Conservation (phyloP, 306 rosid species). For the Lathyrus oleraceus region DNA sequence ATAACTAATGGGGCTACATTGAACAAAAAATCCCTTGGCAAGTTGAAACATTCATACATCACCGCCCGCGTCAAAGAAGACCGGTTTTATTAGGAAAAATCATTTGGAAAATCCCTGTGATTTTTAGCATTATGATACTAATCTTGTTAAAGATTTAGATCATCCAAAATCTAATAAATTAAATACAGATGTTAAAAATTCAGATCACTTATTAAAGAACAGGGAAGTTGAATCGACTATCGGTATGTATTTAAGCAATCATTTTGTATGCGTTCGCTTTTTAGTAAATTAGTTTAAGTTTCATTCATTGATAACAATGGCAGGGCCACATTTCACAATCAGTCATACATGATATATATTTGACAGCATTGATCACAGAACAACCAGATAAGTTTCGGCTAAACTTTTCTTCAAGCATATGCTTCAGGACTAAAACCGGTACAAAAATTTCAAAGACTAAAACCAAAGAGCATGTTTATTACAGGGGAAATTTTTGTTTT, state of each 20-base stretch:
- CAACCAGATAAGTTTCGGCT: background rate
- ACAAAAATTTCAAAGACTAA: background rate
- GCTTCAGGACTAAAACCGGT: background rate
- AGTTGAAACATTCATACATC: background rate
- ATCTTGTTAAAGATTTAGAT: too few relatives aligned
- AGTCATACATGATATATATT: too few relatives aligned
- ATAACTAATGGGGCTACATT: background rate
- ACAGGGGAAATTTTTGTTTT: background rate
- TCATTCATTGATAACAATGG: too few relatives aligned
- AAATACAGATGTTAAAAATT: too few relatives aligned
- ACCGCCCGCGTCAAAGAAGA: background rate
- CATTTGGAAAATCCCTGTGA: background rate
- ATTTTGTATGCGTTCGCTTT: too few relatives aligned
- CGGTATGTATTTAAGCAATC: too few relatives aligned
- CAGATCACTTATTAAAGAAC: background rate
- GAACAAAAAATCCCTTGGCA: background rate
- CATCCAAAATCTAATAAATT: background rate
- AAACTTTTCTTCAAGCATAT: background rate
- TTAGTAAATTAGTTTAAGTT: too few relatives aligned
- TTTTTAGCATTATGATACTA: background rate
- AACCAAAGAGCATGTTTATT: background rate
- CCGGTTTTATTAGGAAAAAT: background rate
- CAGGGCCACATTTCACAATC: too few relatives aligned
- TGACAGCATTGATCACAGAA: background rate
- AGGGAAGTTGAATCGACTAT: background rate